Conservation (phyloP, 176 grass and related monocot genomes). For the Oryza officinalis region DNA sequence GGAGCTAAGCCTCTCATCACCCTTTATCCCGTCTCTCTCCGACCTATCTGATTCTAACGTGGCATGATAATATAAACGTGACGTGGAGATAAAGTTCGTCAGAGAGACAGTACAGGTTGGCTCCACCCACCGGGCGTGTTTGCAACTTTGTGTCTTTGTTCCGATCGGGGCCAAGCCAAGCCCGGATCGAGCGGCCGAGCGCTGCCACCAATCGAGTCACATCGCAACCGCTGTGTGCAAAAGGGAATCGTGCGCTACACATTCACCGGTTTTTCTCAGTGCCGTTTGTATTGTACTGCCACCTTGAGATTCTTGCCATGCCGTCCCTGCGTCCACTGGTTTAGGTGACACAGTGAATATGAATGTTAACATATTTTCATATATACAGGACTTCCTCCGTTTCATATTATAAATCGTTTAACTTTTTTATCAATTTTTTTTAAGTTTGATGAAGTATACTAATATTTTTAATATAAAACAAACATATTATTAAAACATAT, state of each 20-base stretch:
- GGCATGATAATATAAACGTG: constrained; percentile 13
- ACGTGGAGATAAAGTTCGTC: neutral
- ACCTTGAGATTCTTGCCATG: neutral
- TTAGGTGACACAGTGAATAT: neutral
- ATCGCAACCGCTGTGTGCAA: neutral
- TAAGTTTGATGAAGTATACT: no score
- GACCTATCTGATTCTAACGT: constrained; percentile 3
- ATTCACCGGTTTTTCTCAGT: neutral
- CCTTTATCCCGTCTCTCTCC: neutral
- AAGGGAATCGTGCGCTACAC: neutral
- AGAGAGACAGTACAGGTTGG: neutral
- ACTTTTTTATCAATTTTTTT: no score
- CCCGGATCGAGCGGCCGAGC: neutral
- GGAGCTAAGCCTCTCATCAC: neutral
- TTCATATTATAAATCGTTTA: no score
- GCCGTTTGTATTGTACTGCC: neutral
- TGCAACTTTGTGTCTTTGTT: neutral
- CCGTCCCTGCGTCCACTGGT: neutral
- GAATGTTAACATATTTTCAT: no score
- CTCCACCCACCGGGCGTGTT: neutral
- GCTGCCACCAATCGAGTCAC: neutral
- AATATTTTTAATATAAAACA: no score
- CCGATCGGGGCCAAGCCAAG: neutral
- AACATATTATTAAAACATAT: no score
- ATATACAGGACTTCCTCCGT: no score